Evolutionary conservation across 2,329 filamentous ascomycete species (phyloP).

Genomic region (Myriosclerotinia duriaeana): DNA sequence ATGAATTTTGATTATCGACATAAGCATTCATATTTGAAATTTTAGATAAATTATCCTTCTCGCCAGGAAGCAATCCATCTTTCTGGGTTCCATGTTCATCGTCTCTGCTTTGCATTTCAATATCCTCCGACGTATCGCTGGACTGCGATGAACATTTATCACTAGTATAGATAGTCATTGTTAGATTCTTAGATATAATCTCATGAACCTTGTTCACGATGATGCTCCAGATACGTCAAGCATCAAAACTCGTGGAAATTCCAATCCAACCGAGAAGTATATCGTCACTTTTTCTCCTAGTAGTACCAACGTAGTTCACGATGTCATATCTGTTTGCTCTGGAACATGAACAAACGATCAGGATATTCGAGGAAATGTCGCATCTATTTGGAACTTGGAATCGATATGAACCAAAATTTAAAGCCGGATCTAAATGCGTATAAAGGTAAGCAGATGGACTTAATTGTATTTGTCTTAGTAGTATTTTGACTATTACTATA

Average conservation of each 20-base stretch:
- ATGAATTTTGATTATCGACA: conserved; percentile 19
- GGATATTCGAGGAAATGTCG: too few species aligned
- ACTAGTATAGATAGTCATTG: conserved; percentile 29
- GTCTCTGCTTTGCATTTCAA: conserved; percentile 37
- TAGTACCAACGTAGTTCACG: not conserved
- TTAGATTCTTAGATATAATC: not conserved
- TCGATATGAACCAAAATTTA: not conserved
- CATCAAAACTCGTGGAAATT: not conserved
- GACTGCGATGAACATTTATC: conserved; percentile 21
- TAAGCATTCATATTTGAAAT: conserved; percentile 28
- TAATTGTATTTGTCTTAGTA: too few species aligned
- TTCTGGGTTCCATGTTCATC: conserved; percentile 30
- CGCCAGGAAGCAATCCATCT: conserved; percentile 2
- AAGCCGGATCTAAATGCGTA: not conserved
- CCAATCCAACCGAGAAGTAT: not conserved
- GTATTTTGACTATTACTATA: too few species aligned
- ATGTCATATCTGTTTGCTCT: not conserved
- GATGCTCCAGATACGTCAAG: not conserved
- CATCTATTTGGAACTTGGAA: not conserved
- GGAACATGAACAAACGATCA: not conserved
- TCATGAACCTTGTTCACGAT: conserved; percentile 1
- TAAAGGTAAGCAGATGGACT: too few species aligned
- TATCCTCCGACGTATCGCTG: conserved; percentile 30
- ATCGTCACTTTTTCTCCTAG: not conserved
- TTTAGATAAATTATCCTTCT: conserved; percentile 16